These are phyloP conservation scores for Fraxinus cuspidata DNA, from an alignment of 257 asterid genomes.

Conservation along the genomic window DNA sequence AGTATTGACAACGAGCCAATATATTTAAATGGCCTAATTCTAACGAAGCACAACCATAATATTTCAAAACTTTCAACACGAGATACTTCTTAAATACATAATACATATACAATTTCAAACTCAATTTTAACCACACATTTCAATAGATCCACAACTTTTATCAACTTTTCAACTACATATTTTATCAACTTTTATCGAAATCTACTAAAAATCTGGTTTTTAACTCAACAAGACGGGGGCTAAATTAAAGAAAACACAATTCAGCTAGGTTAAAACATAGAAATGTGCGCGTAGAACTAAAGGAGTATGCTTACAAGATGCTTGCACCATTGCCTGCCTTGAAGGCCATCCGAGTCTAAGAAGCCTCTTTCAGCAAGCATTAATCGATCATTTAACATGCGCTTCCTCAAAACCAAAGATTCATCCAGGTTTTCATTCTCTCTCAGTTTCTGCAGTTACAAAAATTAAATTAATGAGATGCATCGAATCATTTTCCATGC, in stretches of 20 bases:
- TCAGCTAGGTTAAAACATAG: neutral
- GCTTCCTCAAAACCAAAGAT: slow-evolving; percentile 45
- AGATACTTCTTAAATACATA: neutral
- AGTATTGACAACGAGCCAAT: neutral
- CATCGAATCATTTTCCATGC: neutral
- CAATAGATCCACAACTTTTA: too few relatives aligned
- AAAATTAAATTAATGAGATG: neutral
- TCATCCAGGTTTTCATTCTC: slow-evolving; percentile 36
- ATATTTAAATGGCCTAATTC: neutral
- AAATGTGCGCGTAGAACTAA: neutral
- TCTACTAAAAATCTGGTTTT: too few relatives aligned
- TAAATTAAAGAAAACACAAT: neutral
- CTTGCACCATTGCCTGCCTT: slow-evolving; percentile 75
- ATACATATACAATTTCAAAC: too few relatives aligned
- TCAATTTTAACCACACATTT: too few relatives aligned
- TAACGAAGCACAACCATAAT: neutral
- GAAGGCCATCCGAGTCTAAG: slow-evolving; percentile 73
- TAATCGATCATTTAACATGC: slow-evolving; percentile 70
- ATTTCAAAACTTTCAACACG: neutral
- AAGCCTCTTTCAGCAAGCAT: slow-evolving; percentile 90
- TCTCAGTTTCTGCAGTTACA: slow-evolving; percentile 49
- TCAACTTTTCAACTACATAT: too few relatives aligned
- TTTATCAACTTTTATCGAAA: too few relatives aligned
- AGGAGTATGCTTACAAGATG: slow-evolving; percentile 66
- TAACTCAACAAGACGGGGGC: too few relatives aligned